Evolutionary conservation across 2,329 filamentous ascomycete species (phyloP), one percentile per base, ranked within the genome.

Genomic region (Calonectria ilicicola): DNA sequence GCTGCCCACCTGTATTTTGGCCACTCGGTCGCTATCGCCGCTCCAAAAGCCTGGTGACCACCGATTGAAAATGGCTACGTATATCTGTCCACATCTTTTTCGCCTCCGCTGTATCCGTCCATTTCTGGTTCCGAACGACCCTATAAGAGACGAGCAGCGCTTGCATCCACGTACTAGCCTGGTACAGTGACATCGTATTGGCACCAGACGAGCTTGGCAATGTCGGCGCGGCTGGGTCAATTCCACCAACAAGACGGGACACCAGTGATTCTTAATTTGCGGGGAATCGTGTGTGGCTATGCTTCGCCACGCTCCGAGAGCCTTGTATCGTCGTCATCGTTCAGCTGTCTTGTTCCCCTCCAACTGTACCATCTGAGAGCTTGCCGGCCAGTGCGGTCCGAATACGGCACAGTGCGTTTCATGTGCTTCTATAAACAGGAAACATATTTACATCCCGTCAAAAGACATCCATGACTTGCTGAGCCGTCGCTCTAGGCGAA

Each of bases 281-380:
- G 47, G 32, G 63, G 67, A 68, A 46, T 40, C 63, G 23, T 73
- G 23, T 73, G 76, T 80, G 77, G 79, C 79, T 79, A 73, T 77
- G 79, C 74, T 73, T 78, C 70, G 76, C 77, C 77, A 78, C 78
- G 72, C 65, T 65, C 62, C 21, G 32, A 23, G 74, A 80, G 68
- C 73, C 74, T 77, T 70, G 70, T 68, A 68, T 69, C 51, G 67
- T 73, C 65, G 44, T 72, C 69, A 74, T 69, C 70, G 65, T 70
- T 60, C 62, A 66, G 70, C 56, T 70, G 27, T 66, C 63, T 35
- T 38, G 56, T 53, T 42, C 44, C 44, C 42, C 29, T 56, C 62
- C n/a, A 27, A 65, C 32, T 56, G 21, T 44, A 46, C 44, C 63
- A 17, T 51, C 27, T 29, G 23, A 35, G 62, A 65, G 51, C 32